These are phyloP conservation scores for Diplodia intermedia DNA, from an alignment of 2,329 filamentous ascomycete species.

Conservation along the genomic window DNA sequence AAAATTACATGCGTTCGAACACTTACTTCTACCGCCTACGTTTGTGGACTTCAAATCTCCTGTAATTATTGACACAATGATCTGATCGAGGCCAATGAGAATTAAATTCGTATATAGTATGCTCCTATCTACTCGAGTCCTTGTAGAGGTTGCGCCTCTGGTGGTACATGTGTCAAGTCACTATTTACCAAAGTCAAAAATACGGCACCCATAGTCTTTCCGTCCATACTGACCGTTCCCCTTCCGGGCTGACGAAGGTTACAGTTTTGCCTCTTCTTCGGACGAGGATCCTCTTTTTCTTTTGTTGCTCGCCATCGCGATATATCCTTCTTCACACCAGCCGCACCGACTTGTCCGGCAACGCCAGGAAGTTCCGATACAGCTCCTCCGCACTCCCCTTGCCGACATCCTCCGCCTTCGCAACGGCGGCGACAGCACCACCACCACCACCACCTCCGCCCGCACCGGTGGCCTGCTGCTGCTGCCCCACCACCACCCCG, in stretches of 20 bases:
- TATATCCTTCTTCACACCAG: background rate
- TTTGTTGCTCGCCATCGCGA: background rate
- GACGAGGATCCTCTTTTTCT: background rate
- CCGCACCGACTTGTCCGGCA: slow-evolving; percentile 3
- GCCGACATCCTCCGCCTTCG: background rate
- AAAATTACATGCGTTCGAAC: too few relatives aligned
- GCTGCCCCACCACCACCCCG: background rate
- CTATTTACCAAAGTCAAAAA: too few relatives aligned
- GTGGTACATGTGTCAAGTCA: background rate
- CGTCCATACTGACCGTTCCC: too few relatives aligned
- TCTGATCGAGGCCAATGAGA: background rate
- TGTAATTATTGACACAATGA: background rate
- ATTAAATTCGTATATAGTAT: background rate
- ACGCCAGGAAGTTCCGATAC: background rate
- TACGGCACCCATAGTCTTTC: too few relatives aligned
- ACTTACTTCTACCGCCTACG: too few relatives aligned
- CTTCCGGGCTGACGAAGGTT: background rate
- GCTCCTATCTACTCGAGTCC: background rate
- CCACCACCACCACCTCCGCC: background rate
- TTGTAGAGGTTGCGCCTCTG: background rate
- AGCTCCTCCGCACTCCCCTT: slow-evolving; percentile 1
- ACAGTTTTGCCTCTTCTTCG: background rate
- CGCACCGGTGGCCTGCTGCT: background rate
- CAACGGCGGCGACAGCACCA: background rate
- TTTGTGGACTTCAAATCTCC: too few relatives aligned